Base-by-base conservation (phyloP, 257 asterid genomes). In the Solanum appendiculatum region DNA sequence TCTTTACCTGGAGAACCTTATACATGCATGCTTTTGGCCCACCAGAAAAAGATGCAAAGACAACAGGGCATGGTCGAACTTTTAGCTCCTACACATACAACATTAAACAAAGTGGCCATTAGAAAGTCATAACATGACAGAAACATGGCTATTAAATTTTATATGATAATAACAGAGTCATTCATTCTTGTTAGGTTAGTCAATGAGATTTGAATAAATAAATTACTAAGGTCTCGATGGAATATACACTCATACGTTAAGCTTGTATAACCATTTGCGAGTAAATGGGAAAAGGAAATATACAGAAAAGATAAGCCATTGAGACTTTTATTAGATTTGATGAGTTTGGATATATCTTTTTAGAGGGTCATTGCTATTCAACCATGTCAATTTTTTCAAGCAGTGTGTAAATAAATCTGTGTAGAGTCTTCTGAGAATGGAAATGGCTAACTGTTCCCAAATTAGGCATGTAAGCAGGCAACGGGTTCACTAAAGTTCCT, bases 21-120 rank as follows among this genome's bases (percentile, higher is more conserved):
- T 95, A 97, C 99, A 96, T 93, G 90, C 99, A 95, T 85, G 99
- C 95, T 92, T 95, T 97, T 9, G 98, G 98, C 84, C 99, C 99
- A 39, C 98, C 97, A 25, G 99, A 97, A 89, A 97, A 97, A 16
- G 99, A 97, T 86, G 98, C 98, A 89, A 97, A 92, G 87, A 96
- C 95, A 74, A 97, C 92, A 13, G 99, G 99, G 91, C 98, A 91
- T 37, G 98, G 98, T 90, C 94, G 92, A 87, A 91, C 85, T 91
- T 92, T 96, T 48, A 97, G 95, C 92, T 97, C 99, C 99, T 97
- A 88, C 89, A 64, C 23, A 81, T 69, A 75, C 25, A 78, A 29
- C 82, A 82, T 27, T 86, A 70, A n/a, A 42, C n/a, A 73, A 83
- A 60, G 7, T 56, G 40, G 37, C 27, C 13, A 25, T 54, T 31